These are phyloP conservation scores for Acacia acuminata DNA, from an alignment of 306 rosid species.

Conservation along the genomic window DNA sequence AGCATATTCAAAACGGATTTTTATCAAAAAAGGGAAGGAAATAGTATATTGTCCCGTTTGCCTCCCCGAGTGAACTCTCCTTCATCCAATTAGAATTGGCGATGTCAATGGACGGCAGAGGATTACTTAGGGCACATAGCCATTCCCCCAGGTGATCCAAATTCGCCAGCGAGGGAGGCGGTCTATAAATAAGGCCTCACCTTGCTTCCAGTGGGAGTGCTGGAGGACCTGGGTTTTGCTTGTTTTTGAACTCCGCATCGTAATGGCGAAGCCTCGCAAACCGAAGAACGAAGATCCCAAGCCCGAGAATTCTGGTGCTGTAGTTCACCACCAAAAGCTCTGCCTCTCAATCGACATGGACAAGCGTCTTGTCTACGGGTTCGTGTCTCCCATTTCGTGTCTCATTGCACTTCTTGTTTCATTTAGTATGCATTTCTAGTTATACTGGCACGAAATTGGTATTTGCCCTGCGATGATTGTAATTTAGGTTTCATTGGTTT, in stretches of 20 bases:
- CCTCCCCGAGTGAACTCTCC: too few species aligned
- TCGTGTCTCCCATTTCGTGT: slow-evolving; percentile 30
- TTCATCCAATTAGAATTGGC: too few species aligned
- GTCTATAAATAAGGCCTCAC: slow-evolving; percentile 29
- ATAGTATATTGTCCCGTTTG: too few species aligned
- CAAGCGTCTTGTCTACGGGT: slow-evolving; percentile 76
- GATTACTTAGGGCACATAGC: neutral
- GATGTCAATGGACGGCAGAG: neutral
- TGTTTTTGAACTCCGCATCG: neutral
- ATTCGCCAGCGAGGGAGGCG: slow-evolving; percentile 31
- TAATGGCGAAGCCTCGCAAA: slow-evolving; percentile 96
- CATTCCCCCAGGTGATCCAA: neutral
- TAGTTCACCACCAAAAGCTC: slow-evolving; percentile 93
- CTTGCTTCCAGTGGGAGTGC: neutral
- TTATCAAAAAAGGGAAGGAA: too few species aligned
- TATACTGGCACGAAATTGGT: neutral
- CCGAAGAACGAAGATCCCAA: slow-evolving; percentile 79
- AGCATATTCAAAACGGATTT: too few species aligned
- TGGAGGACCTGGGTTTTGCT: neutral
- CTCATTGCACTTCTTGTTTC: neutral
- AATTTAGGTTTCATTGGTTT: slow-evolving; percentile 21
- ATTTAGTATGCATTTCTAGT: neutral
- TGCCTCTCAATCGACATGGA: slow-evolving; percentile 84
- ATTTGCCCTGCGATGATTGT: neutral
- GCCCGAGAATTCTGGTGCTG: slow-evolving; percentile 77